Percentiles rank a stretch among this genome's conserved stretches.
phyloP scores from a whole-genome alignment of 208 protist species.

The Acanthamoeba castellanii region DNA sequence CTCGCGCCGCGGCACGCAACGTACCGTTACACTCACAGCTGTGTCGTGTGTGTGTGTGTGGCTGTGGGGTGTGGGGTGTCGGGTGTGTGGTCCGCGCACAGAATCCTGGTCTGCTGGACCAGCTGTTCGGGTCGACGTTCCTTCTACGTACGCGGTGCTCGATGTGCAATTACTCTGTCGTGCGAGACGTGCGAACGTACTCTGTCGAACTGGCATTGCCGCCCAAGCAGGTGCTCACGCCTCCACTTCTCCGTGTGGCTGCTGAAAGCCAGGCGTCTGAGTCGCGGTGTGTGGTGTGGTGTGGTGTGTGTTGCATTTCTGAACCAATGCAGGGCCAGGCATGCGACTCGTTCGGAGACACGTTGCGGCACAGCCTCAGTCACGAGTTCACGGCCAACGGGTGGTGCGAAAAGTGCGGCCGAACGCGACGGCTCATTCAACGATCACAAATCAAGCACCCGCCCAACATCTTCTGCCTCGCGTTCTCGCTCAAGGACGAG shows the following conservation, averaged over 20 bases:
- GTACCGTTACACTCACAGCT: too few species aligned
- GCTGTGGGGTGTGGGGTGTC: too few species aligned
- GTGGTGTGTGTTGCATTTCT: too few species aligned
- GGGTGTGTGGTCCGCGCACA: background rate
- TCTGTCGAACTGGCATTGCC: conserved; percentile 6
- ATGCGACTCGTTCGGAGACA: conserved; percentile 60
- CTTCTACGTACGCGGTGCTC: conserved; percentile 74
- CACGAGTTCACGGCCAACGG: conserved; percentile 75
- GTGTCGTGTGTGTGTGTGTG: too few species aligned
- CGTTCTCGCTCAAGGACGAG: conserved; percentile 67
- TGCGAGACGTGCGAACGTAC: background rate
- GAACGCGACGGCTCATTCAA: conserved; percentile 64
- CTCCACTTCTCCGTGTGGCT: background rate
- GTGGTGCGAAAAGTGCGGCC: conserved; percentile 82
- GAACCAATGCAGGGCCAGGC: background rate
- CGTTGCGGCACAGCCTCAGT: conserved; percentile 72
- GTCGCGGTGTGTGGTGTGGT: background rate
- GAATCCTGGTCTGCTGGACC: conserved; percentile 74
- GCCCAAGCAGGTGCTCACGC: background rate
- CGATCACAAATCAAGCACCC: conserved; percentile 64
- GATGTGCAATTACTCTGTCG: conserved; percentile 74
- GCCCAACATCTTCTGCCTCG: conserved; percentile 80
- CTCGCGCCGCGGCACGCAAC: too few species aligned
- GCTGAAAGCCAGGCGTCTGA: background rate
- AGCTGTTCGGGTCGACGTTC: conserved; percentile 79